Evolutionary conservation across 495 filamentous ascomycete species (phyloP), one percentile per base, ranked within the genome.

Genomic region (Corynascus novoguineensis): DNA sequence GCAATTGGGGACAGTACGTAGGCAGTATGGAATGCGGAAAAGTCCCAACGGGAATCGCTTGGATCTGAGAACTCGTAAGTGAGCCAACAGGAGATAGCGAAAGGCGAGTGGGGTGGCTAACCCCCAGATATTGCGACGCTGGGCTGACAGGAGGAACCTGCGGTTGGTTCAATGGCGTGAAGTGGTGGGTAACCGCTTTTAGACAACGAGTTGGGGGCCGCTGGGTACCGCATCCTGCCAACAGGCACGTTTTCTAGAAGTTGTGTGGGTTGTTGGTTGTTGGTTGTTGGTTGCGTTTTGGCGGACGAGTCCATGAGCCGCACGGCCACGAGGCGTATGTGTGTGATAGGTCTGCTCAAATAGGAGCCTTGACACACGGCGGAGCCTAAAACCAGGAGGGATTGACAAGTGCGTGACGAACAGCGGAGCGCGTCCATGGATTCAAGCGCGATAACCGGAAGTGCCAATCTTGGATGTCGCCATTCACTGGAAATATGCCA

Each of bases 151-250:
- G 46, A 32, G 28, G 37, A 38, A n/a, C 25, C 27, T 32, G 45
- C 45, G 27, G 8, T n/a, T 6, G 45, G 5, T 25, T 31, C 31
- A 27, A 48, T 17, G 46, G 19, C 28, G 22, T 49, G 28, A 29
- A 19, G 38, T 9, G 40, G 40, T 22, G n/a, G 40, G 40, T 21
- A 32, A 31, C 29, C 28, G n/a, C 17, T 34, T 37, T 3, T 10
- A 37, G 35, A 14, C 25, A 15, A 25, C 11, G 10, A 12, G 51
- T 31, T 25, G 19, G 51, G 38, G 40, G 40, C n/a, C 29, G n/a
- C 15, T 21, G 51, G 51, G 51, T 45, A 54, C 38, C 11, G 51
- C 25, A 45, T 45, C 38, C 51, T 32, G 37, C 37, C 27, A 53
- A 24, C 50, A n/a, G n/a, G n/a, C n/a, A 21, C 22, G 15, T 11